These are phyloP conservation scores for Ceratobasidium sp. DNA, from an alignment of 1,284 basidiomycete species.

Conservation along the genomic window DNA sequence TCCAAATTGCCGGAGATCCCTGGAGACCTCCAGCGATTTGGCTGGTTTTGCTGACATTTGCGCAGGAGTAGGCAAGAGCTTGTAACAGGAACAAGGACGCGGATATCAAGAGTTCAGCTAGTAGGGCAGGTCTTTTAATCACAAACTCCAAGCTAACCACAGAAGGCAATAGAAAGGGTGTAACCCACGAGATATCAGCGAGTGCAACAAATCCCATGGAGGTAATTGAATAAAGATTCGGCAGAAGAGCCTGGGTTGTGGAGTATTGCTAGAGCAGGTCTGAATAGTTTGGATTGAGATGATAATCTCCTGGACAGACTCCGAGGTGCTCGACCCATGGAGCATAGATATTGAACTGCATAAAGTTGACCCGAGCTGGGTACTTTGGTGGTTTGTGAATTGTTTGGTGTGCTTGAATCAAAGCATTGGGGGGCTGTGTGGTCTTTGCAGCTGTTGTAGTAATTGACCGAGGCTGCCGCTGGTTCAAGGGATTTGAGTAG, in stretches of 20 bases:
- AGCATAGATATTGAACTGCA: background rate
- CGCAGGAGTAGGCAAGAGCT: too few species aligned
- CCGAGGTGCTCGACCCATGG: background rate
- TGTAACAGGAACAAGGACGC: background rate
- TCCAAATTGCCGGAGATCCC: too few species aligned
- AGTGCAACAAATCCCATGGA: background rate
- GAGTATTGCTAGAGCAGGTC: background rate
- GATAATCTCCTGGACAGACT: background rate
- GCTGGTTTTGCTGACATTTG: too few species aligned
- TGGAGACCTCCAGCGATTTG: too few species aligned
- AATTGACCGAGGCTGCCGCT: too few species aligned
- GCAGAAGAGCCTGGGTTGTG: background rate
- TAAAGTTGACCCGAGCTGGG: background rate
- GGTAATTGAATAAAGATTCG: background rate
- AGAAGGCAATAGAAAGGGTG: background rate
- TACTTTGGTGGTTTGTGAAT: too few species aligned
- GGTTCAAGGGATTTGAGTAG: too few species aligned
- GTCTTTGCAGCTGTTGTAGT: too few species aligned
- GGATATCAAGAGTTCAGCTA: background rate
- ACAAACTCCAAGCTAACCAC: background rate
- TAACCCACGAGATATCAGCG: background rate
- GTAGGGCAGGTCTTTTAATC: background rate
- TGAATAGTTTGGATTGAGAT: background rate
- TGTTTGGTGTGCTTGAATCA: background rate
- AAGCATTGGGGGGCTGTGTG: too few species aligned